A percentile compares a stretch with the other conserved stretches of the same genome.
Conservation (phyloP, 495 filamentous ascomycete genomes). For the Aspergillus nanangensis region DNA sequence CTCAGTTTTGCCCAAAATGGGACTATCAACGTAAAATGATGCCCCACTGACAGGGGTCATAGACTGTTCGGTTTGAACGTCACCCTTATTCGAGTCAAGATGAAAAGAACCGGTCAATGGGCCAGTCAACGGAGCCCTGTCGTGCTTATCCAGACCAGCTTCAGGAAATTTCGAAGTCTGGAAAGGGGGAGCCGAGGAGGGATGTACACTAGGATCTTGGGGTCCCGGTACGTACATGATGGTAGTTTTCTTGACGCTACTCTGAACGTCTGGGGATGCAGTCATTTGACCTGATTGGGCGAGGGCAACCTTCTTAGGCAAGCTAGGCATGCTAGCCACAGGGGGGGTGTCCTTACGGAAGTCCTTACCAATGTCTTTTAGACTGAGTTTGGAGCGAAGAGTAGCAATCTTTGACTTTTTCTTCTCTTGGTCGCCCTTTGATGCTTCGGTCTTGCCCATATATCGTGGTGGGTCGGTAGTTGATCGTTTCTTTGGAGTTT, state of each 20-base stretch:
- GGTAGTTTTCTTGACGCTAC: too few relatives aligned
- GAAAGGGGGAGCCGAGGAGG: constrained; percentile 11
- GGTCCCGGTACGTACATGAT: background rate
- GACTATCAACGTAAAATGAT: background rate
- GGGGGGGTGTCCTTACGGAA: constrained; percentile 12
- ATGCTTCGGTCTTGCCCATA: background rate
- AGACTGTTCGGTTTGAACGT: background rate
- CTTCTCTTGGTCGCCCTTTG: constrained; percentile 6
- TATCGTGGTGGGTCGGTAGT: constrained; percentile 11
- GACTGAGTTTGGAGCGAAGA: constrained; percentile 28
- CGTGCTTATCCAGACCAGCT: too few relatives aligned
- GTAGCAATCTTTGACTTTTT: constrained; percentile 25
- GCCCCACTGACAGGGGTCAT: background rate
- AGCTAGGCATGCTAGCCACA: constrained; percentile 11
- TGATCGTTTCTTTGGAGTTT: constrained; percentile 13
- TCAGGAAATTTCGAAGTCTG: too few relatives aligned
- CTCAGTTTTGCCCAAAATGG: background rate
- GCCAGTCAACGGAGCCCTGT: too few relatives aligned
- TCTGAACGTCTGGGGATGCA: too few relatives aligned
- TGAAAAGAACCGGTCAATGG: constrained; percentile 4
- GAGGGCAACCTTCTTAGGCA: too few relatives aligned
- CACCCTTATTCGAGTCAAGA: background rate
- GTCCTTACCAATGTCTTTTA: constrained; percentile 32
- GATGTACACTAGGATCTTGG: constrained; percentile 2
- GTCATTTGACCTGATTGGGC: too few relatives aligned